Conservation (phyloP, 1,139 yeast species). For the Eremothecium sinecaudum region DNA sequence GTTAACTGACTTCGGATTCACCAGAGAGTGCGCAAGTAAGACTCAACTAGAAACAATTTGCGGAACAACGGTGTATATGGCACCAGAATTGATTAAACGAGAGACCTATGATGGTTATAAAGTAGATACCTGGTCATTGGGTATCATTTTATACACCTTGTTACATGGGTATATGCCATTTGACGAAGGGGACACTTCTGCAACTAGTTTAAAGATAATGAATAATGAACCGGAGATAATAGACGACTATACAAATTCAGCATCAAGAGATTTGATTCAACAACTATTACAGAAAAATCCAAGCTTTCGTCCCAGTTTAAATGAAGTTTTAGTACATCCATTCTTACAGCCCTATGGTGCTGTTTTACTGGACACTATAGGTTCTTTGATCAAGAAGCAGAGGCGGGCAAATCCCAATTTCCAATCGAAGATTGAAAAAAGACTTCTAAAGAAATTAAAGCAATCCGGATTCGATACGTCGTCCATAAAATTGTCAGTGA, state of each 20-base stretch:
- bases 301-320: constrained; percentile 47
- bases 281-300: constrained; percentile 61
- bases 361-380: constrained; percentile 35
- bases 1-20: constrained; percentile 88
- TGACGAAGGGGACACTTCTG: constrained; percentile 64
- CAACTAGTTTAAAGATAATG: constrained; percentile 52
- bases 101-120: constrained; percentile 72
- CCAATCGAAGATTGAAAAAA: constrained; percentile 54
- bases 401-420: constrained; percentile 37
- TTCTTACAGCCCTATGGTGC: constrained; percentile 46
- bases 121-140: constrained; percentile 87
- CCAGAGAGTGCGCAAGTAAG: constrained; percentile 60
- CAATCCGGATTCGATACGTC: constrained; percentile 61
- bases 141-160: constrained; percentile 85
- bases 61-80: constrained; percentile 95
- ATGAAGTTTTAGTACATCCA: constrained; percentile 53
- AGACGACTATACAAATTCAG: constrained; percentile 37
- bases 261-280: constrained; percentile 43
- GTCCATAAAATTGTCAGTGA: constrained; percentile 51
- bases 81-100: constrained; percentile 69
- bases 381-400: constrained; percentile 37
- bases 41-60: constrained; percentile 73
- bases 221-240: constrained; percentile 47
- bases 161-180: constrained; percentile 86
- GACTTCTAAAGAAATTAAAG: constrained; percentile 53